Conservation (phyloP, 257 asterid species). For the Solanum gracilifrons region DNA sequence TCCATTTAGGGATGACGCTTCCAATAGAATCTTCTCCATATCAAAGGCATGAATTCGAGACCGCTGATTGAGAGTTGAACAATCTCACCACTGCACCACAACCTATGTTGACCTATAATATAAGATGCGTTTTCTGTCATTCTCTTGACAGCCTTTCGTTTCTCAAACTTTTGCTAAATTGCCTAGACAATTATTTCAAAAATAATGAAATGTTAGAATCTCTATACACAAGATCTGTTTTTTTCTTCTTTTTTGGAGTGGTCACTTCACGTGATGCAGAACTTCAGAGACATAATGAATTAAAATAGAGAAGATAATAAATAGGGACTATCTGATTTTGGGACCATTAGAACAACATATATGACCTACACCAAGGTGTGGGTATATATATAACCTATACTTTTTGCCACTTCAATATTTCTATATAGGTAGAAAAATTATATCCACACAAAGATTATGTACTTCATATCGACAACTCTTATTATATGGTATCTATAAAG, state of each 20-base stretch:
- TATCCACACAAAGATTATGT: background rate
- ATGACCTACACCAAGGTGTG: background rate
- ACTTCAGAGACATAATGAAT: background rate
- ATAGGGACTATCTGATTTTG: background rate
- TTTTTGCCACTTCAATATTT: background rate
- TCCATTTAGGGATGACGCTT: fast-evolving
- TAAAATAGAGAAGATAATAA: background rate
- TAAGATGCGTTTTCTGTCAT: background rate
- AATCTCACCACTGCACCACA: no score
- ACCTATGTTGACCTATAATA: no score
- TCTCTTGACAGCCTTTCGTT: background rate
- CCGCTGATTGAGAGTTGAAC: no score
- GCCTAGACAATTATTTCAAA: background rate
- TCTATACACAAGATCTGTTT: background rate
- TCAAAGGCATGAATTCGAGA: fast-evolving
- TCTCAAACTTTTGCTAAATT: background rate
- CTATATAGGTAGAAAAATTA: no score
- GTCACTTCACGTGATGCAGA: background rate
- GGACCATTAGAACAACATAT: background rate
- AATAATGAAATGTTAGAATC: background rate
- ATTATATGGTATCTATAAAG: background rate
- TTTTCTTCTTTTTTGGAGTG: background rate
- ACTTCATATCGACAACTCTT: background rate
- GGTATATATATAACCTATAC: background rate
- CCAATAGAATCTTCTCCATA: no score